A percentile compares a stretch with the other conserved stretches of the same genome.
phyloP scores from a whole-genome alignment of 179 eudicot species.

The Heliamphora pulchella region DNA sequence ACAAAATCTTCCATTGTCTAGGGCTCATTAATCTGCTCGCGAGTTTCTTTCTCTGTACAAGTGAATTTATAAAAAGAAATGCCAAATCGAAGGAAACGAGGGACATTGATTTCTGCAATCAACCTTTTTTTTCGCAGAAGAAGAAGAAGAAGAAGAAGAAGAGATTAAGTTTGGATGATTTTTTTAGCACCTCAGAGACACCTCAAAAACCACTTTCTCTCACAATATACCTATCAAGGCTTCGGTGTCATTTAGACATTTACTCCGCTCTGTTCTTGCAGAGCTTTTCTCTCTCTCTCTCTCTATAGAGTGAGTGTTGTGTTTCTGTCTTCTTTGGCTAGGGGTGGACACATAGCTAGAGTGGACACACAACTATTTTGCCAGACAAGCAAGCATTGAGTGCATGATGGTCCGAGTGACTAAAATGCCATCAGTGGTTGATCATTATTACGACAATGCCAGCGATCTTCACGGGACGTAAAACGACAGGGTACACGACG shows the following conservation, averaged over 20 bases:
- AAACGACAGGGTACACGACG: neutral
- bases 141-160: neutral
- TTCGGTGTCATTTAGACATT: constrained; percentile 15
- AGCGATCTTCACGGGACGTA: constrained; percentile 12
- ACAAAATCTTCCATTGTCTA: neutral
- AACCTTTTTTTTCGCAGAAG: constrained; percentile 19
- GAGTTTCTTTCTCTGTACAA: neutral
- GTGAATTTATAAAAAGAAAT: neutral
- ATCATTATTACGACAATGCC: neutral
- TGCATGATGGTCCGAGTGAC: neutral
- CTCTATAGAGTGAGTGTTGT: neutral
- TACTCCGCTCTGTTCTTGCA: neutral
- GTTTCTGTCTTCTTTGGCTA: neutral
- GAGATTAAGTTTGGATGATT: neutral
- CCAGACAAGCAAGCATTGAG: neutral
- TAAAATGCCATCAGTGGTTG: neutral
- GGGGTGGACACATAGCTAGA: neutral
- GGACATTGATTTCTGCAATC: constrained; percentile 7
- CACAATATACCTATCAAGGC: constrained; percentile 5
- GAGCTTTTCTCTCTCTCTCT: constrained; percentile 6
- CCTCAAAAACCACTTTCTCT: neutral
- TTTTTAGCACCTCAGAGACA: neutral
- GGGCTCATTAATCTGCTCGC: neutral
- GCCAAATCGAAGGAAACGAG: neutral
- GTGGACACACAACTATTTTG: neutral